These are phyloP conservation scores for Acanthamoeba healyi DNA, from an alignment of 208 protist genomes.

Conservation along the genomic window DNA sequence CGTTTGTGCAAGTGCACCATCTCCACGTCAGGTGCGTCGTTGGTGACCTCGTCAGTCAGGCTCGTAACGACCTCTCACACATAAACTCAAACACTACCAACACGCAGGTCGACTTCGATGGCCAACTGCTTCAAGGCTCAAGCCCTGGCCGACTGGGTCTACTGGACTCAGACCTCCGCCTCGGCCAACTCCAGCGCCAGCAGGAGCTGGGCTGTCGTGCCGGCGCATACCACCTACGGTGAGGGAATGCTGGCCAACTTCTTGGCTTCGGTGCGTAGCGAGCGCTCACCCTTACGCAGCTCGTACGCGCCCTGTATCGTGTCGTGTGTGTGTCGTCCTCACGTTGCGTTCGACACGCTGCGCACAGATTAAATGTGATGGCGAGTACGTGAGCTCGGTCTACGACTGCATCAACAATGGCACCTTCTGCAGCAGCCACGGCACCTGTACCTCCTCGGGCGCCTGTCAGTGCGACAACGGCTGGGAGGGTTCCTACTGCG, in stretches of 20 bases:
- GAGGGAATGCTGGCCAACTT: background rate
- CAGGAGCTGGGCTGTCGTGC: background rate
- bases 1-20: background rate
- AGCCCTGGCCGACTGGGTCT: slow-evolving; percentile 29
- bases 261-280: background rate
- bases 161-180: slow-evolving; percentile 9
- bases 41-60: background rate
- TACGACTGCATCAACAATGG: slow-evolving; percentile 2
- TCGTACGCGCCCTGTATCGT: background rate
- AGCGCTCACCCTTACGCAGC: background rate
- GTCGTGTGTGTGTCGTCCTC: no score
- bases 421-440: slow-evolving; percentile 52
- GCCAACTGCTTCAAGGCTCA: background rate
- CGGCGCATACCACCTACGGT: background rate
- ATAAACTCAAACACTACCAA: background rate
- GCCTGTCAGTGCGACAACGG: background rate
- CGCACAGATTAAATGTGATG: background rate
- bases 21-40: background rate
- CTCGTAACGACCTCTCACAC: background rate
- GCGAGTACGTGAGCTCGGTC: background rate
- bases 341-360: background rate
- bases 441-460: background rate
- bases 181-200: background rate
- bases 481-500: background rate
- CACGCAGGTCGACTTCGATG: slow-evolving; percentile 28